Evolutionary conservation across 2,329 filamentous ascomycete genomes (phyloP).

Genomic region (Endoconidiophora polonica): DNA sequence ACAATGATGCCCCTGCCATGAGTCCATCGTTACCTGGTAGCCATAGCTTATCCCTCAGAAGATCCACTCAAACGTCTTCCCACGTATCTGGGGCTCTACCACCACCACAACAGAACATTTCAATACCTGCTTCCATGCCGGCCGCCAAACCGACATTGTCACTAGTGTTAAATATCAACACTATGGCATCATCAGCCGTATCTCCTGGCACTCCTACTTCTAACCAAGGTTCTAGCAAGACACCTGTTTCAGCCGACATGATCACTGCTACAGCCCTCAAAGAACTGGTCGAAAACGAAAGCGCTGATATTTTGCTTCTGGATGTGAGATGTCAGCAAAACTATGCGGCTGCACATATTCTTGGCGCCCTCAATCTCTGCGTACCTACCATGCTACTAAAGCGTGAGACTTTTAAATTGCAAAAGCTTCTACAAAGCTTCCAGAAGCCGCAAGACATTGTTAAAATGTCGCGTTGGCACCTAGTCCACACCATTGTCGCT

Average conservation of each 20-base stretch:
- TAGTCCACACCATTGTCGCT: constrained; percentile 61
- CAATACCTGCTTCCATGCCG: background rate
- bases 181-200: constrained; percentile 14
- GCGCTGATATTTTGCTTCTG: constrained; percentile 33
- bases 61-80: background rate
- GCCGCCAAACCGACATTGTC: constrained; percentile 26
- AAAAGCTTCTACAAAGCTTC: constrained; percentile 79
- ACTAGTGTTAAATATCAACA: constrained; percentile 26
- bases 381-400: constrained; percentile 91
- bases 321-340: constrained; percentile 80
- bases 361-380: constrained; percentile 75
- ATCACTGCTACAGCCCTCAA: constrained; percentile 38
- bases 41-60: background rate
- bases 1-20: constrained; percentile 23
- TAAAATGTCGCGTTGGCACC: constrained; percentile 61
- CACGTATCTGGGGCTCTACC: no score
- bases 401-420: constrained; percentile 72
- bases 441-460: constrained; percentile 51
- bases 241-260: constrained; percentile 24
- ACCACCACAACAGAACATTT: background rate
- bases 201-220: constrained; percentile 2
- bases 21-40: constrained; percentile 17
- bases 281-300: constrained; percentile 31
- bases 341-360: constrained; percentile 57
- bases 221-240: background rate